Evolutionary conservation across 768 basidiomycete genomes (phyloP).

Genomic region (Suillus americanus): DNA sequence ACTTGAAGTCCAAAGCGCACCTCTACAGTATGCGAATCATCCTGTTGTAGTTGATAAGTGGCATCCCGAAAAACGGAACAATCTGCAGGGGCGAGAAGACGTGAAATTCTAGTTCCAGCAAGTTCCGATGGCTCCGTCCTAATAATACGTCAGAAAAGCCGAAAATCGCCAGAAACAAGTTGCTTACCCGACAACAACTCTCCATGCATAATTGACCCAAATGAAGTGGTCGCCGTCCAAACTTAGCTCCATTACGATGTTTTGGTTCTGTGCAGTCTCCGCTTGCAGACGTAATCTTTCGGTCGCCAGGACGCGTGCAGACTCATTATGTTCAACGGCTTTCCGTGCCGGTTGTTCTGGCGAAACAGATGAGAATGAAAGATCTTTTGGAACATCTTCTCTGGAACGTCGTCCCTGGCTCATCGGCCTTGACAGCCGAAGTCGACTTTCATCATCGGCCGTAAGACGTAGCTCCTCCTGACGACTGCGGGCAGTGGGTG

Average conservation of each 20-base stretch:
- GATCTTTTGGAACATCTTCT: slow-evolving; percentile 56
- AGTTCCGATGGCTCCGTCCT: slow-evolving; percentile 85
- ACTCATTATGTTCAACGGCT: slow-evolving; percentile 61
- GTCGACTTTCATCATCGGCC: slow-evolving; percentile 35
- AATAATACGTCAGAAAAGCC: slow-evolving; percentile 17
- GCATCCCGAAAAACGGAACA: slow-evolving; percentile 85
- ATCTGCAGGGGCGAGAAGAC: slow-evolving; percentile 76
- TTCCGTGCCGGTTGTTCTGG: slow-evolving; percentile 42
- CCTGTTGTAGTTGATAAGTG: slow-evolving; percentile 78
- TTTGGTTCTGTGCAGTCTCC: slow-evolving; percentile 93
- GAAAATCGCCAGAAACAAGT: slow-evolving; percentile 6
- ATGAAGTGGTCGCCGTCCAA: slow-evolving; percentile 93
- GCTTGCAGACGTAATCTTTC: slow-evolving; percentile 88
- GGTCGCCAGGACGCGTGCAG: slow-evolving; percentile 81
- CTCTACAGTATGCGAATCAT: slow-evolving; percentile 94
- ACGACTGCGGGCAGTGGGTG: slow-evolving; percentile 38
- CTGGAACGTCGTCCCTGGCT: slow-evolving; percentile 55
- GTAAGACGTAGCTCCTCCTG: slow-evolving; percentile 36
- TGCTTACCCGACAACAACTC: slow-evolving; percentile 83
- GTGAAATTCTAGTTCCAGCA: slow-evolving; percentile 77
- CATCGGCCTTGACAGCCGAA: slow-evolving; percentile 48
- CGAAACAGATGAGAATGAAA: slow-evolving; percentile 36
- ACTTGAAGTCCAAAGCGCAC: slow-evolving; percentile 86
- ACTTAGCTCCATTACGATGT: slow-evolving; percentile 92
- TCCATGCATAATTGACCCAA: slow-evolving; percentile 97